phyloP scores from a whole-genome alignment of 495 filamentous ascomycete species.

The Aspergillus conjunctus region DNA sequence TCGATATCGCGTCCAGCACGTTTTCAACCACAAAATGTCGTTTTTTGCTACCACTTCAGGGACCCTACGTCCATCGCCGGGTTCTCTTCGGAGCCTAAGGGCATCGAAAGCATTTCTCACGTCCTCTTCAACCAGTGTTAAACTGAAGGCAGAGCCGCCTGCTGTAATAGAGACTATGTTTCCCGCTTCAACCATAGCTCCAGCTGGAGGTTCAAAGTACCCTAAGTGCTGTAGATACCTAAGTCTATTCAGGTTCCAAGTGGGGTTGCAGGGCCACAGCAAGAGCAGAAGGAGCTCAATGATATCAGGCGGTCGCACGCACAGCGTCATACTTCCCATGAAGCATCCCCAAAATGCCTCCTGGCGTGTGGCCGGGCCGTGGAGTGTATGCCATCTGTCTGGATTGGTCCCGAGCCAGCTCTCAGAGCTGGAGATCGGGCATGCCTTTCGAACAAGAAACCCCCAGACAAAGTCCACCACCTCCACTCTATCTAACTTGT shows the following conservation, averaged over 20 bases:
- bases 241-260: not conserved
- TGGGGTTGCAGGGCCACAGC: not conserved
- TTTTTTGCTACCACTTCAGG: too few species aligned
- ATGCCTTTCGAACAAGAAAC: not conserved
- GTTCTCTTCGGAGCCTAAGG: too few species aligned
- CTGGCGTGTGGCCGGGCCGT: not conserved
- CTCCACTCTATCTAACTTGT: constrained; percentile 3
- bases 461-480: constrained; percentile 13
- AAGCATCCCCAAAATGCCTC: not conserved
- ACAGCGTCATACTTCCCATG: not conserved
- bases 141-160: too few species aligned
- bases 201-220: not conserved
- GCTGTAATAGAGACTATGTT: too few species aligned
- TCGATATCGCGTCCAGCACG: too few species aligned
- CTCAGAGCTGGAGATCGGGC: not conserved
- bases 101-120: too few species aligned
- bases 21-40: too few species aligned
- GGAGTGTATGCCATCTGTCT: not conserved
- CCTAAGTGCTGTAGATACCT: not conserved
- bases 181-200: not conserved
- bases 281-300: not conserved
- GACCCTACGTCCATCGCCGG: too few species aligned
- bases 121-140: too few species aligned
- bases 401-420: not conserved
- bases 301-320: not conserved